A percentile compares a stretch with the other conserved stretches of the same genome.
Conservation (phyloP, 23 red algal species). For the Gracilaria gracilis region DNA sequence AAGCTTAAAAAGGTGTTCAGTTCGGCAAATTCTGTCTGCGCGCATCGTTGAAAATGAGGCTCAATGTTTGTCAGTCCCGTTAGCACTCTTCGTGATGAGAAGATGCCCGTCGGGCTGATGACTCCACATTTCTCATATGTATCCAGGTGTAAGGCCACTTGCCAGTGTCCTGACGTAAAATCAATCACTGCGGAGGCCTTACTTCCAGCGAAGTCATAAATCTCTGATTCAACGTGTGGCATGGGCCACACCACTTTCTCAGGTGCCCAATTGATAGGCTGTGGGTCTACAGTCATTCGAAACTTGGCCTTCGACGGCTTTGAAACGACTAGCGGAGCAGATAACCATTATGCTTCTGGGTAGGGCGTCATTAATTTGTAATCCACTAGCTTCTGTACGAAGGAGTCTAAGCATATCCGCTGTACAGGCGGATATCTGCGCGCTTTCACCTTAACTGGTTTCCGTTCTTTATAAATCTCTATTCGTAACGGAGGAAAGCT, state of each 20-base stretch:
- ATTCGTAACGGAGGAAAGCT: neutral
- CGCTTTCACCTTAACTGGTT: conserved; percentile 35
- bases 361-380: neutral
- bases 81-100: neutral
- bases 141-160: neutral
- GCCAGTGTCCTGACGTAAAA: conserved; percentile 42
- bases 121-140: neutral
- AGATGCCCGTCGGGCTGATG: neutral
- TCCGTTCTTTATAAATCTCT: neutral
- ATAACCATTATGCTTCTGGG: conserved; percentile 18
- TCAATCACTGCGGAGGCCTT: conserved; percentile 22
- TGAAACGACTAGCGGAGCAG: conserved; percentile 13
- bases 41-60: conserved; percentile 50
- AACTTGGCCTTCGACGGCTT: conserved; percentile 36
- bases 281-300: conserved; percentile 36
- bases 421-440: conserved; percentile 12
- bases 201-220: conserved; percentile 25
- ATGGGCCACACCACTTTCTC: conserved; percentile 25
- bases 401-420: conserved; percentile 3
- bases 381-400: conserved; percentile 18
- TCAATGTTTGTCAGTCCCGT: conserved; percentile 1
- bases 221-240: too few species aligned
- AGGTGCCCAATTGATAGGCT: conserved; percentile 14
- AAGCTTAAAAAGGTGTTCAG: conserved; percentile 13
- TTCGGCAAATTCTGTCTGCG: conserved; percentile 21